Conservation (phyloP, 495 filamentous ascomycete genomes). For the Cudoniella acicularis region DNA sequence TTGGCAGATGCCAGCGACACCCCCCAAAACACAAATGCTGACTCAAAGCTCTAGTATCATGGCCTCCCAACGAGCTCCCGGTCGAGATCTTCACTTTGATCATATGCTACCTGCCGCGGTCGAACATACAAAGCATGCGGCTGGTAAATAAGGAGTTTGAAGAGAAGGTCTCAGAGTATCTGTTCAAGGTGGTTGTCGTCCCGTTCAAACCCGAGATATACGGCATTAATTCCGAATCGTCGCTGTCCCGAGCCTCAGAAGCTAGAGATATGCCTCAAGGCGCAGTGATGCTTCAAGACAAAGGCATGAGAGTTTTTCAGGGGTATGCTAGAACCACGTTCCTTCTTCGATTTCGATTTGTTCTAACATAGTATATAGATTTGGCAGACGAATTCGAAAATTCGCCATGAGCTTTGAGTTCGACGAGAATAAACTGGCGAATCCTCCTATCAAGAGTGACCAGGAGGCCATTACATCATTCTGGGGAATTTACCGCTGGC, state of each 20-base stretch:
- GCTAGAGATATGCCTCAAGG: neutral
- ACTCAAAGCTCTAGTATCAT: conserved; percentile 16
- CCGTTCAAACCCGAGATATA: conserved; percentile 51
- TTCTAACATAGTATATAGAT: conserved; percentile 22
- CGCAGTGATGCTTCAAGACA: conserved; percentile 24
- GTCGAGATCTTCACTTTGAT: conserved; percentile 49
- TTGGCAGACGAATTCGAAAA: conserved; percentile 43
- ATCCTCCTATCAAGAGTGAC: conserved; percentile 36
- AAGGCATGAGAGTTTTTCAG: conserved; percentile 45
- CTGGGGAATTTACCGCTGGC: conserved; percentile 54
- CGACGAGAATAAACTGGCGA: conserved; percentile 33
- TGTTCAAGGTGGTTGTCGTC: conserved; percentile 50
- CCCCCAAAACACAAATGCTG: neutral
- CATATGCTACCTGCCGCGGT: conserved; percentile 39
- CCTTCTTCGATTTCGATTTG: neutral
- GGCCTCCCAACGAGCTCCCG: conserved; percentile 41
- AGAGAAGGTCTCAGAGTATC: conserved; percentile 36
- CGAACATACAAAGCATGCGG: conserved; percentile 46
- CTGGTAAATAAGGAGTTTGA: conserved; percentile 53
- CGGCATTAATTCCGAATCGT: conserved; percentile 27
- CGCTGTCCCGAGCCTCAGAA: neutral
- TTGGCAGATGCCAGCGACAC: too few relatives aligned
- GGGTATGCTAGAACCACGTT: conserved; percentile 14
- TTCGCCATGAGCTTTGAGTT: conserved; percentile 57
- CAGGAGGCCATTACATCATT: conserved; percentile 38